Conservation (phyloP, 495 filamentous ascomycete genomes). For the Penicillium bialowiezense region DNA sequence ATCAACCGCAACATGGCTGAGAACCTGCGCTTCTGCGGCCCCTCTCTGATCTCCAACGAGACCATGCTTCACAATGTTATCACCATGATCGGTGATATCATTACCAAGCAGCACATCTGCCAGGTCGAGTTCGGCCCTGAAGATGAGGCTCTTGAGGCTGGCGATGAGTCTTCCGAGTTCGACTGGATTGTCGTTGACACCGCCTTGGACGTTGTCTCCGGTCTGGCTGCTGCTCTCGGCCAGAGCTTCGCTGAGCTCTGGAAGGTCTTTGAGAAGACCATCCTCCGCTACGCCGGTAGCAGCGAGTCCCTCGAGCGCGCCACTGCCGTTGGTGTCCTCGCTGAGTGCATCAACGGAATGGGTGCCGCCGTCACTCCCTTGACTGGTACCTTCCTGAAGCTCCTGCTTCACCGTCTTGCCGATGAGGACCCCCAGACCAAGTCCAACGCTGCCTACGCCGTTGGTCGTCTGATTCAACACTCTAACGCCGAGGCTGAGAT, state of each 20-base stretch:
- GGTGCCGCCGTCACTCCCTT: constrained; percentile 69
- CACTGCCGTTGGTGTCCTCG: constrained; percentile 85
- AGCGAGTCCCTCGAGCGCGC: constrained; percentile 81
- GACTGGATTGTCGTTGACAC: constrained; percentile 97
- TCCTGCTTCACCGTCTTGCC: constrained; percentile 79
- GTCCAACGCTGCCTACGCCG: constrained; percentile 90
- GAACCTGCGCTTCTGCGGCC: constrained; percentile 87
- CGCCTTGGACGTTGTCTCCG: constrained; percentile 82
- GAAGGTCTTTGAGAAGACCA: constrained; percentile 88
- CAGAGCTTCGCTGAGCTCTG: constrained; percentile 78
- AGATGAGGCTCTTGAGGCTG: constrained; percentile 62
- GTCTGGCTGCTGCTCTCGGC: constrained; percentile 78
- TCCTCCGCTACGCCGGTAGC: constrained; percentile 83
- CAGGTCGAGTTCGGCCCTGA: constrained; percentile 85
- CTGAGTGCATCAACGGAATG: constrained; percentile 90
- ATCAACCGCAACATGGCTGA: constrained; percentile 94
- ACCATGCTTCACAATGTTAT: constrained; percentile 62
- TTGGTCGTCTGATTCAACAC: constrained; percentile 77
- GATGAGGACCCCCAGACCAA: constrained; percentile 91
- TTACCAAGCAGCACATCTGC: constrained; percentile 87
- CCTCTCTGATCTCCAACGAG: constrained; percentile 74
- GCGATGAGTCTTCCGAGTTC: constrained; percentile 87
- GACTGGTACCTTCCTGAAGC: constrained; percentile 70
- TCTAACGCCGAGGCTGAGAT: constrained; percentile 70
- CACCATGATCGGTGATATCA: constrained; percentile 63